Conservation (phyloP, 148 eudicot species). For the Tetragonia tetragonoides region DNA sequence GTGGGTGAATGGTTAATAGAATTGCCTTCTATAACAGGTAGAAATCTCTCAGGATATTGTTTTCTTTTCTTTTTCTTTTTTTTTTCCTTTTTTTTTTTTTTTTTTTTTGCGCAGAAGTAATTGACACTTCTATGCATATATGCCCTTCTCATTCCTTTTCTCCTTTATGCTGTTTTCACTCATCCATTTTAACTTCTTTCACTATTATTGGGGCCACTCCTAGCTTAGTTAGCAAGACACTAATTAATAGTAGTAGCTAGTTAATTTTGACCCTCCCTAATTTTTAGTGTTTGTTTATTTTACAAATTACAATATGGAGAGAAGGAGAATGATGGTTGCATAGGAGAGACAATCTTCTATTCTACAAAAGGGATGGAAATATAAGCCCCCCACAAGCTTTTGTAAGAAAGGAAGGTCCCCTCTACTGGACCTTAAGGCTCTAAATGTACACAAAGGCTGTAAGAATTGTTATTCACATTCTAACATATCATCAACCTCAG, state of each 20-base stretch:
- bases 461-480: neutral
- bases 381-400: conserved; percentile 28
- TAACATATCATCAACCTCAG: neutral
- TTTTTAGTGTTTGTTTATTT: too few species aligned
- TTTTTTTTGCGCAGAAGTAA: neutral
- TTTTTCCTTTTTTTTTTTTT: neutral
- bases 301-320: too few species aligned
- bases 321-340: conserved; percentile 14
- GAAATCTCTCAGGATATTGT: neutral
- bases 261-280: neutral
- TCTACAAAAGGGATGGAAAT: conserved; percentile 29
- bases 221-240: too few species aligned
- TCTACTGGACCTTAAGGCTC: neutral
- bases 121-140: neutral
- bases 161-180: neutral
- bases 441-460: neutral
- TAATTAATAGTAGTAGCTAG: neutral
- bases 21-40: neutral
- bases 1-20: conserved; percentile 8
- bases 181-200: neutral
- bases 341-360: conserved; percentile 31
- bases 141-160: neutral
- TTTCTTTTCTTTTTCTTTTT: neutral
- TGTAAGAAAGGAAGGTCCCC: conserved; percentile 13
- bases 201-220: neutral